These are phyloP conservation scores for Colletotrichum caudatum DNA, from an alignment of 2,329 filamentous ascomycete species.

Conservation along the genomic window DNA sequence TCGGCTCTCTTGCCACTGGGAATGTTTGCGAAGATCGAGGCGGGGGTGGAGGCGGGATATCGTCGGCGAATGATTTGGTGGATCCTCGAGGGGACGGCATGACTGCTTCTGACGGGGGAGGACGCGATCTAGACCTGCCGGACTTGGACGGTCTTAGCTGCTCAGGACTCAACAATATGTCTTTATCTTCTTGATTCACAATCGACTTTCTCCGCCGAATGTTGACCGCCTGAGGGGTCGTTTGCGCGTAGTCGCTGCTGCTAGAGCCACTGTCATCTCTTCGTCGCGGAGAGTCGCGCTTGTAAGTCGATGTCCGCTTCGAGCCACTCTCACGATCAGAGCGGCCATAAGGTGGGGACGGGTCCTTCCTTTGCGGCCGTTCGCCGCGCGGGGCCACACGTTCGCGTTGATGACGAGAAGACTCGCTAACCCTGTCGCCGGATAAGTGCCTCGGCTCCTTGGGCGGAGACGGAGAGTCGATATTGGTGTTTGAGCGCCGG, in stretches of 20 bases:
- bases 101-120: constrained; percentile 48
- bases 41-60: constrained; percentile 33
- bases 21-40: constrained; percentile 50
- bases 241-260: constrained; percentile 54
- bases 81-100: constrained; percentile 48
- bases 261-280: constrained; percentile 55
- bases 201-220: constrained; percentile 52
- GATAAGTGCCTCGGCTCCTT: constrained; percentile 48
- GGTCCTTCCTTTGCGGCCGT: constrained; percentile 47
- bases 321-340: constrained; percentile 44
- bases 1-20: constrained; percentile 42
- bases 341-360: constrained; percentile 47
- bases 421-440: constrained; percentile 49
- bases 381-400: constrained; percentile 36
- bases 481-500: constrained; percentile 47
- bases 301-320: constrained; percentile 47
- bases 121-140: constrained; percentile 51
- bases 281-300: constrained; percentile 45
- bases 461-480: constrained; percentile 45
- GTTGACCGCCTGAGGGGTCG: constrained; percentile 46
- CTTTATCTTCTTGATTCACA: constrained; percentile 52
- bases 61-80: constrained; percentile 36
- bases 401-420: constrained; percentile 43
- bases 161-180: constrained; percentile 44
- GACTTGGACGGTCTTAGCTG: constrained; percentile 37